phyloP scores from a whole-genome alignment of 768 basidiomycete genomes.

The Naematelia encephala region DNA sequence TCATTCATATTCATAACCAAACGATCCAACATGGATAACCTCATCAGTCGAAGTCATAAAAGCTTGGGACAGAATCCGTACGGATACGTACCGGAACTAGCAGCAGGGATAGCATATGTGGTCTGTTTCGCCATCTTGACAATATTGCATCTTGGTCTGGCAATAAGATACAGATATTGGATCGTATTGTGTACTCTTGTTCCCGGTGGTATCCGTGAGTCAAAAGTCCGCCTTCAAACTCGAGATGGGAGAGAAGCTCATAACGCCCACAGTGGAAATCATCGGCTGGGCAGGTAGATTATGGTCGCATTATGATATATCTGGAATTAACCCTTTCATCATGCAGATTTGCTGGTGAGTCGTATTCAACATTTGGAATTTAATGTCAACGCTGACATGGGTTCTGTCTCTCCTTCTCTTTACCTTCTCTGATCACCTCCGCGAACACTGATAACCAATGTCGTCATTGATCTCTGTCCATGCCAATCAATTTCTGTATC shows the following conservation, averaged over 20 bases:
- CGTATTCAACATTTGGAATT: neutral
- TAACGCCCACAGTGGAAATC: slow-evolving; percentile 22
- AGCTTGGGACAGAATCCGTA: slow-evolving; percentile 17
- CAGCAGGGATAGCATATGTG: slow-evolving; percentile 41
- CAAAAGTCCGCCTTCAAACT: too few relatives aligned
- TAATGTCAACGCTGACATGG: neutral
- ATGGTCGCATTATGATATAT: slow-evolving; percentile 37
- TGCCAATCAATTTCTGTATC: too few relatives aligned
- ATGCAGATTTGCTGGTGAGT: slow-evolving; percentile 30
- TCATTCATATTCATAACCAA: too few relatives aligned
- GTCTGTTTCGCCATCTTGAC: slow-evolving; percentile 37
- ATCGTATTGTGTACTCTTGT: slow-evolving; percentile 29
- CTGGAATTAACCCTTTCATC: slow-evolving; percentile 37
- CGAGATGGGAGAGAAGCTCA: too few relatives aligned
- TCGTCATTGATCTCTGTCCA: too few relatives aligned
- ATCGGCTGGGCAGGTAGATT: slow-evolving; percentile 45
- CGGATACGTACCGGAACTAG: slow-evolving; percentile 34
- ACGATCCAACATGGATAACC: neutral
- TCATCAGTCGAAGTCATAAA: neutral
- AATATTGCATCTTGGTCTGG: slow-evolving; percentile 28
- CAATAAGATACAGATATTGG: slow-evolving; percentile 37
- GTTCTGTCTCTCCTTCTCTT: neutral
- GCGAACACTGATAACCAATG: too few relatives aligned
- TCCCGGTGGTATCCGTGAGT: slow-evolving; percentile 28
- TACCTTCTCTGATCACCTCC: too few relatives aligned